These are phyloP conservation scores for Perkinsus marinus DNA, from an alignment of 169 alveolate genomes.

Conservation along the genomic window DNA sequence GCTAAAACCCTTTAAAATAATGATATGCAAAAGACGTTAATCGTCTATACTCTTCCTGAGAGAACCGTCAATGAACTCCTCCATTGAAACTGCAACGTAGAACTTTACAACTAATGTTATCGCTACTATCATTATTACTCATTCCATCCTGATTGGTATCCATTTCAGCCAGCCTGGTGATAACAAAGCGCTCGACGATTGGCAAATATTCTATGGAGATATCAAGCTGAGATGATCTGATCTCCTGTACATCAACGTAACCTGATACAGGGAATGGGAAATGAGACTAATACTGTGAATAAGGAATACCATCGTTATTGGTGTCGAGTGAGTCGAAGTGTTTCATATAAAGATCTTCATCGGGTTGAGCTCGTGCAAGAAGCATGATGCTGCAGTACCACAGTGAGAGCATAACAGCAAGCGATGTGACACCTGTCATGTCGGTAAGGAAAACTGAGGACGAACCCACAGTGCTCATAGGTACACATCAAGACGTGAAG, in stretches of 20 bases:
- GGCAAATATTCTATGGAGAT: not conserved
- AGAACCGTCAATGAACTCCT: no score
- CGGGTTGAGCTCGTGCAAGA: not conserved
- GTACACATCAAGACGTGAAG: no score
- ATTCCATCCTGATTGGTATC: not conserved
- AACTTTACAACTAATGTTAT: no score
- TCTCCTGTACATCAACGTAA: not conserved
- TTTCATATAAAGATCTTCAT: not conserved
- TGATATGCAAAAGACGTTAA: no score
- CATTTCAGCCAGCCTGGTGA: not conserved
- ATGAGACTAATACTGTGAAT: not conserved
- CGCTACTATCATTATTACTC: no score
- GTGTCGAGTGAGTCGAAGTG: not conserved
- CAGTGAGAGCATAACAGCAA: no score
- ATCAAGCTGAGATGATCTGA: not conserved
- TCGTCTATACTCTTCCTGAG: no score
- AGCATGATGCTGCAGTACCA: not conserved
- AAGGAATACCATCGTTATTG: not conserved
- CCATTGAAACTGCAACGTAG: no score
- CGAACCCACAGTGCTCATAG: no score
- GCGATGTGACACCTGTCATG: no score
- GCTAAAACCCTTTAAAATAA: no score
- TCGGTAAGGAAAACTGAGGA: no score
- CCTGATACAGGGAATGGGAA: not conserved
- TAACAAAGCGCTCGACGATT: not conserved